Evolutionary conservation across 208 protist genomes (phyloP), one percentile per base, ranked within the genome.

Genomic region (Crithidia mellificae): DNA sequence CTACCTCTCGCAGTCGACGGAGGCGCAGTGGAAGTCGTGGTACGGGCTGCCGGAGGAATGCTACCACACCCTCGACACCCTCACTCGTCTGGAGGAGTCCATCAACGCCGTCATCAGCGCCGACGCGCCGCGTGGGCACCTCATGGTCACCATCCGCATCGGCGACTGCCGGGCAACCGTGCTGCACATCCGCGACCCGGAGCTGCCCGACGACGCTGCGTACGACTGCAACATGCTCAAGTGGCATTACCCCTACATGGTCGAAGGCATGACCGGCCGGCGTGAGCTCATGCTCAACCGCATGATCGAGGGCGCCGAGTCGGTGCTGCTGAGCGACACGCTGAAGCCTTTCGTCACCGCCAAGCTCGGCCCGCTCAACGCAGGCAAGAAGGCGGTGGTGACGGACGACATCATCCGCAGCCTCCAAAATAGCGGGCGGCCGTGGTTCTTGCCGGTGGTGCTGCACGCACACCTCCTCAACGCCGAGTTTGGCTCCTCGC

Each of bases 141-240:
- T 94, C 22, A 89, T 96, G 83, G 74, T 96, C 36, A 85, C 92
- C 3, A 67, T 96, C 30, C 84, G 88, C 63, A 92, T 96, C 30
- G 91, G 91, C 24, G 88, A 96, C 62, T 94, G 87, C 53, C 77
- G 87, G 63, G 80, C 93, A 8, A 87, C 85, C 0, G 59, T 96
- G 25, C 69, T 96, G 11, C 84, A 96, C 68, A 46, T 96, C 17
- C 70, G 81, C 39, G 84, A 91, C 25, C 81, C 86, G 41, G 75
- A 87, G 51, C 73, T 93, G 41, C 91, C 91, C 17, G 55, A 78
- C 20, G 83, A 92, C 43, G 83, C 88, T 6, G 75, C 68, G 47
- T 96, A 88, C 72, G 88, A 92, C 77, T 77, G 58, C 53, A 84
- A 88, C 62, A 94, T 94, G 84, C 85, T 92, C 49, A 91, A 88